Evolutionary conservation across 345 rosid genomes (phyloP), one percentile per base, ranked within the genome.

Genomic region (Linum tenue): DNA sequence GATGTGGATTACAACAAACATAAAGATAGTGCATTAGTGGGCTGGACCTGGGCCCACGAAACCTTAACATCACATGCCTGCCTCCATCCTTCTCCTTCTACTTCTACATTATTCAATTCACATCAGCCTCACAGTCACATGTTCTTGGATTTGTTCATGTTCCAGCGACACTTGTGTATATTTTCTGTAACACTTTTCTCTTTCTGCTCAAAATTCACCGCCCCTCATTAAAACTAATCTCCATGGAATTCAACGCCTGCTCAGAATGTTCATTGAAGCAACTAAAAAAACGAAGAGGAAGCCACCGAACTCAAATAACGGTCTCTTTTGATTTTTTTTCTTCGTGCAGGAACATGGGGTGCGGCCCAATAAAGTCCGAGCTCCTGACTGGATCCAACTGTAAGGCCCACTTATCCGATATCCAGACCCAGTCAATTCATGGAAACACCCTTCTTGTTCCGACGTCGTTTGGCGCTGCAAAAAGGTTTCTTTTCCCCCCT

Each of bases 171-270:
- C 79, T 83, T 90, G 76, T 86, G 88, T 37, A 69, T 66, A 37
- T 84, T 73, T 60, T 85, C 90, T 39, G 77, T 69, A 1, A 75
- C 71, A 68, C 85, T 88, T 60, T 2, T 88, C 76, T 70, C 44
- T 86, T 14, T 75, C 95, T 43, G 69, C 83, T 70, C 82, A 75
- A 77, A 90, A 78, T 56, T 81, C 85, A 91, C 83, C 70, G 71
- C 67, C 71, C 6, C 73, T 71, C 37, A 85, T 22, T 22, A 22
- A 22, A 22, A 22, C 31, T 22, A 22, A 22, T 22, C 31, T 22
- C 31, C 31, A 2, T n/a, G 42, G 42, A 58, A 14, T 43, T 58
- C 6, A 67, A 41, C 44, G 63, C 63, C 69, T 3, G 10, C 31
- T 22, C n/a, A 67, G 10, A 36, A 35, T 4, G 16, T 22, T 15